phyloP scores from a whole-genome alignment of 176 grass and related monocot genomes.

The Aechmea fasciata region DNA sequence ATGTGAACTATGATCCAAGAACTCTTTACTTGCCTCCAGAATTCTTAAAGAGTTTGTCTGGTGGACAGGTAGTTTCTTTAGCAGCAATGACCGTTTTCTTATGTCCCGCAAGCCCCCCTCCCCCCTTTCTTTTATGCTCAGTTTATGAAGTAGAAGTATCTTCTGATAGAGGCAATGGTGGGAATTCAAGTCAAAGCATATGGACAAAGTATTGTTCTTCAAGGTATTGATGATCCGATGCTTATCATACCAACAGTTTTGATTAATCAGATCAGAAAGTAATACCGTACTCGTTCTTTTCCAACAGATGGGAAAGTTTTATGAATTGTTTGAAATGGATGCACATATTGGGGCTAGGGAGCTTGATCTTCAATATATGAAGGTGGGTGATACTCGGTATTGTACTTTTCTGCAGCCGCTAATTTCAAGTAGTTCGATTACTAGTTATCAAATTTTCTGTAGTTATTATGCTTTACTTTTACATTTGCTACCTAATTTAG shows the following conservation, averaged over 20 bases:
- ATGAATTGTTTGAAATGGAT: conserved; percentile 97
- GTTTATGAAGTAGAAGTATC: conserved; percentile 23
- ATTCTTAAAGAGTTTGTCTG: conserved; percentile 70
- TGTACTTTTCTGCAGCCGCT: background rate
- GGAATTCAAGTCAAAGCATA: conserved; percentile 94
- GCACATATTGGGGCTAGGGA: conserved; percentile 88
- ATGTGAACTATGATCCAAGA: conserved; percentile 60
- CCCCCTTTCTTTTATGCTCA: background rate
- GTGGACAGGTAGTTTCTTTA: conserved; percentile 57
- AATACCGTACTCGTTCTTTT: conserved; percentile 7
- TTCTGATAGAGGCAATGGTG: conserved; percentile 90
- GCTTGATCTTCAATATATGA: conserved; percentile 99
- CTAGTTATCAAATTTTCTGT: too few species aligned
- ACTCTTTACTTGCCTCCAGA: conserved; percentile 69
- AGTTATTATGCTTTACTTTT: too few species aligned
- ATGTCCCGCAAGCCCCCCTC: background rate
- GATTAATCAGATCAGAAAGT: background rate
- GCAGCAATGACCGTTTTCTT: conserved; percentile 13
- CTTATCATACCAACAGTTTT: background rate
- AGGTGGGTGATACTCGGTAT: conserved; percentile 19
- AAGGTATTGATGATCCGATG: conserved; percentile 40
- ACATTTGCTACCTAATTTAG: too few species aligned
- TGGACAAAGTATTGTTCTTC: conserved; percentile 97
- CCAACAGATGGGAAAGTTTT: conserved; percentile 94
- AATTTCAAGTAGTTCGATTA: background rate